These are phyloP conservation scores for Leucocoprinus leucothites DNA, from an alignment of 768 basidiomycete species.

Conservation along the genomic window DNA sequence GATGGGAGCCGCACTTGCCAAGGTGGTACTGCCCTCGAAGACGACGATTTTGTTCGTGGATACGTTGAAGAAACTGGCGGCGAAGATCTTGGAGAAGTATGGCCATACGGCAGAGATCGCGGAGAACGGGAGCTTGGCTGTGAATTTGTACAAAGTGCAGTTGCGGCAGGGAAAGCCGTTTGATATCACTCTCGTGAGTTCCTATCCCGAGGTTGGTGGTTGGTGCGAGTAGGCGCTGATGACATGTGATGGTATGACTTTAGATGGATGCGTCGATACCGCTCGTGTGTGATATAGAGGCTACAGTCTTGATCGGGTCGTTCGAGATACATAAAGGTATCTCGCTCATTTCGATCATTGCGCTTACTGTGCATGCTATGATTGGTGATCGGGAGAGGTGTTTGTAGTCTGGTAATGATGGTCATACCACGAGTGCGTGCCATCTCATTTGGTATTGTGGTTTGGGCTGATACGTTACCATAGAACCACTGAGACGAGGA, in stretches of 20 bases:
- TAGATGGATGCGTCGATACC: slow-evolving; percentile 99
- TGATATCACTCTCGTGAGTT: slow-evolving; percentile 85
- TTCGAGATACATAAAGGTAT: slow-evolving; percentile 76
- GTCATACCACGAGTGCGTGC: slow-evolving; percentile 75
- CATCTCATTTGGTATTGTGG: no score
- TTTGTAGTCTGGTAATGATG: slow-evolving; percentile 58
- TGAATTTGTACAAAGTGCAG: slow-evolving; percentile 86
- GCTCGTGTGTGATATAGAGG: slow-evolving; percentile 98
- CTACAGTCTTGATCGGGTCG: slow-evolving; percentile 86
- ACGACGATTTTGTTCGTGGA: slow-evolving; percentile 91
- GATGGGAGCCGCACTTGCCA: slow-evolving; percentile 66
- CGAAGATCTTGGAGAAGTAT: slow-evolving; percentile 94
- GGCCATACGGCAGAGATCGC: slow-evolving; percentile 96
- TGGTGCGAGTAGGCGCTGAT: slow-evolving; percentile 1
- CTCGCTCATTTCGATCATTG: slow-evolving; percentile 85
- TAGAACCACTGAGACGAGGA: slow-evolving; percentile 76
- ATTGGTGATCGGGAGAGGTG: slow-evolving; percentile 65
- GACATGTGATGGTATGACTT: slow-evolving; percentile 3
- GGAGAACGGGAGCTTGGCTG: slow-evolving; percentile 92
- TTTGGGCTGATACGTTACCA: no score
- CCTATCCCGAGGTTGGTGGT: not conserved
- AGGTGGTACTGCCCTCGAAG: slow-evolving; percentile 85
- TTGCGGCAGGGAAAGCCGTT: slow-evolving; percentile 71
- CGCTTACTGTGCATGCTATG: slow-evolving; percentile 97
- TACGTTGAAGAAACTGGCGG: slow-evolving; percentile 81